These are phyloP conservation scores for Arabidopsis suecica DNA, from an alignment of 345 rosid species.

Conservation along the genomic window DNA sequence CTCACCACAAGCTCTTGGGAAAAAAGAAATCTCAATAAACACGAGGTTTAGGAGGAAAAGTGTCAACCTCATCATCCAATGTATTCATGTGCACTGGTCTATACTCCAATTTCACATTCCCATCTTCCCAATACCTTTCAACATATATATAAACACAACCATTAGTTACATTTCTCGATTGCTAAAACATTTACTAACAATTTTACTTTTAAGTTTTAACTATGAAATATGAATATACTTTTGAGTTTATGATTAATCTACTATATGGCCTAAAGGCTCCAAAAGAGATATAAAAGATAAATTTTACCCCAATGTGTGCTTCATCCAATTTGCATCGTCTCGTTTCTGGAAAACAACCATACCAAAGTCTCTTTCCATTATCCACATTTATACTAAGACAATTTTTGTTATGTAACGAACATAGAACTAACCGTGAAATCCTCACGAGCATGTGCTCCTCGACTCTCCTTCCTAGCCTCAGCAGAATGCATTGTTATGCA, in stretches of 20 bases:
- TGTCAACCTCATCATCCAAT: slow-evolving; percentile 73
- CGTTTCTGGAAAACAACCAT: slow-evolving; percentile 68
- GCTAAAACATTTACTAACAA: neutral
- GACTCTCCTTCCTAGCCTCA: slow-evolving; percentile 95
- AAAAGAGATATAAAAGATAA: neutral
- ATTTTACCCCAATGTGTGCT: slow-evolving; percentile 87
- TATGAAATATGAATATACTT: neutral
- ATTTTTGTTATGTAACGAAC: neutral
- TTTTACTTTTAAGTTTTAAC: neutral
- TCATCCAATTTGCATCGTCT: slow-evolving; percentile 92
- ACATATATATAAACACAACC: neutral
- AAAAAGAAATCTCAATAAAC: slow-evolving; percentile 61
- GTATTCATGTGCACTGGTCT: slow-evolving; percentile 97
- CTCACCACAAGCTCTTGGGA: neutral
- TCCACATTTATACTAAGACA: neutral
- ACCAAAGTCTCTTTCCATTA: neutral
- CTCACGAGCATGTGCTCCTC: slow-evolving; percentile 99
- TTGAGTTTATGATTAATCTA: neutral
- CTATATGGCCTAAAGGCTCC: neutral
- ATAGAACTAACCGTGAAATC: slow-evolving; percentile 77
- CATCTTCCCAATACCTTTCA: slow-evolving; percentile 92
- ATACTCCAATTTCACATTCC: slow-evolving; percentile 82
- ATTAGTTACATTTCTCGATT: neutral
- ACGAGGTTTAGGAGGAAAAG: slow-evolving; percentile 96
- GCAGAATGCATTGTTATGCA: slow-evolving; percentile 97